Evolutionary conservation across 495 filamentous ascomycete species (phyloP).

Genomic region (Friedmanniomyces endolithicus): DNA sequence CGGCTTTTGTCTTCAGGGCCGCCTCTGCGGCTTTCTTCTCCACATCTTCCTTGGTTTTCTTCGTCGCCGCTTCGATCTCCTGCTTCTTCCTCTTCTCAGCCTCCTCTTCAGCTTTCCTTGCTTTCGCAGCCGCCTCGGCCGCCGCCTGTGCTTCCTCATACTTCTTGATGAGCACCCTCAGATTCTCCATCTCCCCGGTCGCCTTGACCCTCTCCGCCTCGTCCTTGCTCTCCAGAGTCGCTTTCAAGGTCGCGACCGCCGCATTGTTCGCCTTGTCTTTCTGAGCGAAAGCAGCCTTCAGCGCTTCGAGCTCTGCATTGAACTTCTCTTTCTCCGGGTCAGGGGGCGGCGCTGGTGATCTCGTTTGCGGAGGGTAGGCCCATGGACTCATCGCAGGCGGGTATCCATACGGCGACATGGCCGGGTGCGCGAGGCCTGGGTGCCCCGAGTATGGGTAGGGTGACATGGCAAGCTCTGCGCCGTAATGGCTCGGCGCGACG

Average conservation of each 20-base stretch:
- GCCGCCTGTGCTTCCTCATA: constrained; percentile 25
- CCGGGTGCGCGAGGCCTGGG: constrained; percentile 11
- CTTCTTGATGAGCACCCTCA: constrained; percentile 28
- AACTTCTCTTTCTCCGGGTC: constrained; percentile 5
- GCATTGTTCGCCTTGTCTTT: constrained; percentile 4
- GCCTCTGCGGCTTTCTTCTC: constrained; percentile 23
- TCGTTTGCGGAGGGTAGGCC: constrained; percentile 1
- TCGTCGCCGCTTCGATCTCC: constrained; percentile 15
- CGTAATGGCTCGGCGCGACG: constrained; percentile 15
- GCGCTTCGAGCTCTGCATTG: neutral
- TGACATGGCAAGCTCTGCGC: constrained; percentile 21
- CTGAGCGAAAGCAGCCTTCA: constrained; percentile 1
- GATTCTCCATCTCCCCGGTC: constrained; percentile 23
- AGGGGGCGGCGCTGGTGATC: constrained; percentile 1
- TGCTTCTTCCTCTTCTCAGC: constrained; percentile 21
- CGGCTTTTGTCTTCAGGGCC: constrained; percentile 24
- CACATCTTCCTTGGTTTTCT: constrained; percentile 19
- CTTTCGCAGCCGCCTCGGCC: constrained; percentile 28
- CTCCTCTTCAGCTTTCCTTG: constrained; percentile 22
- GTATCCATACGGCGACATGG: constrained; percentile 16
- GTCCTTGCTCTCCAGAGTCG: constrained; percentile 7
- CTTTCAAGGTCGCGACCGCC: neutral
- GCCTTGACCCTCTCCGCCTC: constrained; percentile 18
- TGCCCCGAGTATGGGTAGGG: constrained; percentile 11
- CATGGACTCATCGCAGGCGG: constrained; percentile 8